Evolutionary conservation across 371 early-diverging fungal genomes (phyloP).

Genomic region (Rhizopus arrhizus): DNA sequence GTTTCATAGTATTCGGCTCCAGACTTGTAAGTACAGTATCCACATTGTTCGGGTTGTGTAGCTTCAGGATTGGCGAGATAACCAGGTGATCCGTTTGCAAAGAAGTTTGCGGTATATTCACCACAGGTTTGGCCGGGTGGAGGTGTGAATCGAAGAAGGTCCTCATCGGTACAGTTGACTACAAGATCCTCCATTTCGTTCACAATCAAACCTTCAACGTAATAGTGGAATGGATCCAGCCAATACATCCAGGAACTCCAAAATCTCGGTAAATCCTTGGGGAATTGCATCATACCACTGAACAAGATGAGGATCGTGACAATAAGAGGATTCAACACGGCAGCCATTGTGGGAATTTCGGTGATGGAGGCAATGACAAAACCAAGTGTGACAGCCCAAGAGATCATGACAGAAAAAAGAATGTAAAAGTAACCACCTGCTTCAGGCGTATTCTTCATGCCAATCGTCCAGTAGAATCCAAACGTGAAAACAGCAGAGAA

Average conservation of each 20-base stretch:
- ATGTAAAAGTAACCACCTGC: slow-evolving; percentile 66
- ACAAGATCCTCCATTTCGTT: slow-evolving; percentile 62
- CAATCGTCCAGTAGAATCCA: slow-evolving; percentile 73
- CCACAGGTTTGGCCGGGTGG: slow-evolving; percentile 68
- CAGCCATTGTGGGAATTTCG: slow-evolving; percentile 62
- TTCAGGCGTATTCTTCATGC: slow-evolving; percentile 51
- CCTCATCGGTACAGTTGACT: slow-evolving; percentile 54
- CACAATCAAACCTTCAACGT: slow-evolving; percentile 71
- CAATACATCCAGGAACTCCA: slow-evolving; percentile 81
- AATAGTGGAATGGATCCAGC: slow-evolving; percentile 70
- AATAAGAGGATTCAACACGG: slow-evolving; percentile 73
- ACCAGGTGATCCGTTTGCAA: slow-evolving; percentile 48
- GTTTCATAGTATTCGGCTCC: slow-evolving; percentile 62
- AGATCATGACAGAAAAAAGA: slow-evolving; percentile 57
- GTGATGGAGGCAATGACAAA: slow-evolving; percentile 50
- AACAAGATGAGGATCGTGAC: slow-evolving; percentile 69
- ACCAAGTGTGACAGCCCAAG: slow-evolving; percentile 71
- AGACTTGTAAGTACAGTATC: slow-evolving; percentile 62
- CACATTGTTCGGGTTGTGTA: slow-evolving; percentile 48
- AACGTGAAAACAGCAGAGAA: slow-evolving; percentile 59
- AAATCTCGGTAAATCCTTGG: slow-evolving; percentile 67
- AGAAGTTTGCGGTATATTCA: slow-evolving; percentile 60
- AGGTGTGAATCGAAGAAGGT: slow-evolving; percentile 55
- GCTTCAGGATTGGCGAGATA: slow-evolving; percentile 58
- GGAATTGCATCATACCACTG: slow-evolving; percentile 72